Conservation (phyloP, 108 stramenopile species). For the Pseudonitzschia multiseries region DNA sequence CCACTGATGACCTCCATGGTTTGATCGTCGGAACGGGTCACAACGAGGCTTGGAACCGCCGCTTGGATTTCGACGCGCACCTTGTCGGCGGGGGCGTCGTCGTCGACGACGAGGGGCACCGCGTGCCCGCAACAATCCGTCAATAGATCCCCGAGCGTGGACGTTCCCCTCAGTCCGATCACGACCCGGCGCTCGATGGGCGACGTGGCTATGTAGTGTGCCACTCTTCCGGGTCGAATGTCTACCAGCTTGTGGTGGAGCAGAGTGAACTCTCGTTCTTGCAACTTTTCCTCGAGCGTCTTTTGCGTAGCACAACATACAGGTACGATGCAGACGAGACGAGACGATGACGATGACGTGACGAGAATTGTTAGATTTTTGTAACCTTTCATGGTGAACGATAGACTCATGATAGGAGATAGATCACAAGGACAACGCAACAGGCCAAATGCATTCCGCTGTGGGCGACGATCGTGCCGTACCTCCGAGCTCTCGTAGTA, state of each 20-base stretch:
- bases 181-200: conserved; percentile 36
- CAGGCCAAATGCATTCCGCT: not conserved
- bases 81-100: conserved; percentile 11
- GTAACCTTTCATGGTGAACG: too few species aligned
- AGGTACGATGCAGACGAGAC: not conserved
- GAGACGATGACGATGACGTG: too few species aligned
- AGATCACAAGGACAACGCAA: too few species aligned
- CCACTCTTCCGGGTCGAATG: conserved; percentile 58
- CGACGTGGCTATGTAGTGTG: conserved; percentile 62
- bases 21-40: not conserved
- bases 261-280: conserved; percentile 19
- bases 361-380: too few species aligned
- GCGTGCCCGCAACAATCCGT: conserved; percentile 72
- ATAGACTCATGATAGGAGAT: too few species aligned
- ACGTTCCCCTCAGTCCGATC: conserved; percentile 70
- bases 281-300: conserved; percentile 19
- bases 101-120: conserved; percentile 23
- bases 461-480: not conserved
- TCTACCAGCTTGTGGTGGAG: conserved; percentile 35
- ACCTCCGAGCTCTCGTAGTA: conserved; percentile 53
- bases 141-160: conserved; percentile 68
- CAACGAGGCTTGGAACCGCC: conserved; percentile 9
- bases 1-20: conserved; percentile 34
- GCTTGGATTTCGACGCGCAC: conserved; percentile 36
- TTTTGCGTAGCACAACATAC: not conserved